phyloP scores from a whole-genome alignment of 495 filamentous ascomycete genomes.

The Aspergillus homomorphus region DNA sequence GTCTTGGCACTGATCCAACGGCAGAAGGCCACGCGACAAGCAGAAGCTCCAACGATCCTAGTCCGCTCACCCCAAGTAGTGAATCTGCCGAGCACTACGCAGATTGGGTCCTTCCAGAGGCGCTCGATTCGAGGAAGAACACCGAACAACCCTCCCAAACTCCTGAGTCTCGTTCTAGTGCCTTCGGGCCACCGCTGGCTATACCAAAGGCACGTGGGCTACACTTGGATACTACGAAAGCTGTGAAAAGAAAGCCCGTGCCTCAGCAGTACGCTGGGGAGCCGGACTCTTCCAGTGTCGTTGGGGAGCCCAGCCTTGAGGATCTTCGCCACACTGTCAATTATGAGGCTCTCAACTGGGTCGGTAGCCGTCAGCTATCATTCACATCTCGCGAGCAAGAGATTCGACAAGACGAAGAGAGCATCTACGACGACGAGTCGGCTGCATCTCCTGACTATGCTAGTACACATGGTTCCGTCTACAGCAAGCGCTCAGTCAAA shows the following conservation, averaged over 20 bases:
- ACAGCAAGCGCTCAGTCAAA: constrained; percentile 54
- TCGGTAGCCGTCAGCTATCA: constrained; percentile 35
- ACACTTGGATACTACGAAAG: constrained; percentile 40
- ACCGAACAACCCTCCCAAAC: constrained; percentile 13
- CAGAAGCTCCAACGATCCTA: constrained; percentile 6
- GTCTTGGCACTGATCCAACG: constrained; percentile 33
- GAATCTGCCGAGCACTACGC: not conserved
- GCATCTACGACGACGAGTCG: constrained; percentile 50
- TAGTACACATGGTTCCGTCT: constrained; percentile 63
- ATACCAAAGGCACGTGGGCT: constrained; percentile 36
- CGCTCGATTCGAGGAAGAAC: constrained; percentile 24
- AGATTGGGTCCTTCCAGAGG: constrained; percentile 9
- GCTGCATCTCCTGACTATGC: constrained; percentile 61
- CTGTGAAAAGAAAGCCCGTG: constrained; percentile 63
- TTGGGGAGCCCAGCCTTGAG: constrained; percentile 52
- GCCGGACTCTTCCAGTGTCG: constrained; percentile 12
- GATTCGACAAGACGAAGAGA: constrained; percentile 37
- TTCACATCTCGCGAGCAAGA: constrained; percentile 31
- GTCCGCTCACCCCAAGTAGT: constrained; percentile 4
- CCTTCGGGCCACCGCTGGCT: constrained; percentile 19
- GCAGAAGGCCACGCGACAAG: constrained; percentile 27
- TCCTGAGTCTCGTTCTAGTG: constrained; percentile 22
- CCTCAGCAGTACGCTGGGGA: constrained; percentile 34
- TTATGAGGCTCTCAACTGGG: constrained; percentile 57
- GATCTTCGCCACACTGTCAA: constrained; percentile 66